phyloP scores from a whole-genome alignment of 495 filamentous ascomycete species.

The Cryomyces minteri region DNA sequence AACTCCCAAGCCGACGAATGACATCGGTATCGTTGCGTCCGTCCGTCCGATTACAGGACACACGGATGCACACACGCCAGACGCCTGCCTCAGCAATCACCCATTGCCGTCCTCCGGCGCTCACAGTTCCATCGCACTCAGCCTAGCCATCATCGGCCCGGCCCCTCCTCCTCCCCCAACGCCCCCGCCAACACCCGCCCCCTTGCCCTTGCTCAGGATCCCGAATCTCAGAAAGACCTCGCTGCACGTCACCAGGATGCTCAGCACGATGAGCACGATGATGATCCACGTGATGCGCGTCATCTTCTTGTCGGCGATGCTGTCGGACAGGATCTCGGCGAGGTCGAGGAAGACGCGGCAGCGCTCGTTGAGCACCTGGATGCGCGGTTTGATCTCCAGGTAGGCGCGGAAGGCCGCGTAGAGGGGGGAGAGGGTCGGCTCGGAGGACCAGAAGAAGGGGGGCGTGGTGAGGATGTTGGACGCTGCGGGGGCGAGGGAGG shows the following conservation, averaged over 20 bases:
- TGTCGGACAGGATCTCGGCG: slow-evolving; percentile 84
- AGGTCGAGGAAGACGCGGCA: slow-evolving; percentile 94
- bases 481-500: slow-evolving; percentile 28
- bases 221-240: slow-evolving; percentile 81
- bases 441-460: slow-evolving; percentile 97
- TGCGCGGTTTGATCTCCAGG: slow-evolving; percentile 87
- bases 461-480: slow-evolving; percentile 95
- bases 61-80: no score
- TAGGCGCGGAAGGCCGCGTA: slow-evolving; percentile 94
- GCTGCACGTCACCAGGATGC: slow-evolving; percentile 74
- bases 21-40: no score
- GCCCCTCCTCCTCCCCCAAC: no score
- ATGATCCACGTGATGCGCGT: slow-evolving; percentile 94
- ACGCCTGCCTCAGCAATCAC: no score
- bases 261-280: slow-evolving; percentile 80
- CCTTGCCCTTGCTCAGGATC: slow-evolving; percentile 31
- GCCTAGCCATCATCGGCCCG: no score
- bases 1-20: no score
- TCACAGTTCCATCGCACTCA: no score
- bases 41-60: no score
- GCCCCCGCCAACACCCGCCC: neutral
- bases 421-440: slow-evolving; percentile 85
- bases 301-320: slow-evolving; percentile 84
- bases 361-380: slow-evolving; percentile 89
- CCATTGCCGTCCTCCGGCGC: no score